phyloP scores from a whole-genome alignment of 805 yeast species.

The Hyphopichia homilentoma region DNA sequence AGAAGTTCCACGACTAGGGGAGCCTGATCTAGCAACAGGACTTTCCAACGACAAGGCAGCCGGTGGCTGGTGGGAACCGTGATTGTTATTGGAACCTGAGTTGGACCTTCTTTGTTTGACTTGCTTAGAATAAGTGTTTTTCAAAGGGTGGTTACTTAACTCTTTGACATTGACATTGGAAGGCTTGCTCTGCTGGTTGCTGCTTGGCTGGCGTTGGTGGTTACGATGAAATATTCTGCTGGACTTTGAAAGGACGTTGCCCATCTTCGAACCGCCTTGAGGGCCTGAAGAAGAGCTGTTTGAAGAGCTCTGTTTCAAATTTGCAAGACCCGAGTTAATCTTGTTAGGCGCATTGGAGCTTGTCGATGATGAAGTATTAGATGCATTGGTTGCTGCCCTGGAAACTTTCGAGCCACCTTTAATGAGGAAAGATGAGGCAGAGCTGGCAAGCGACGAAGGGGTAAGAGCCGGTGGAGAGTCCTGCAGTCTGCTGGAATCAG shows the following conservation, averaged over 20 bases:
- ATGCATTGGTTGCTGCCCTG: neutral
- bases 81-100: slow-evolving; percentile 7
- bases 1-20: slow-evolving; percentile 15
- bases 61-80: too few species aligned
- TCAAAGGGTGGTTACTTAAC: slow-evolving; percentile 10
- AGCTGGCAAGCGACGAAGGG: neutral
- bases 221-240: slow-evolving; percentile 23
- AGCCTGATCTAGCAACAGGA: slow-evolving; percentile 16
- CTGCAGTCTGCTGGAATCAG: too few species aligned
- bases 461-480: too few species aligned
- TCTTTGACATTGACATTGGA: slow-evolving; percentile 1
- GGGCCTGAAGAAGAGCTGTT: neutral
- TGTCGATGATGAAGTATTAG: neutral
- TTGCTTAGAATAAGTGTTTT: slow-evolving; percentile 29
- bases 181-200: slow-evolving; percentile 8
- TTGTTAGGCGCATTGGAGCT: too few species aligned
- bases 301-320: neutral
- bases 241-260: slow-evolving; percentile 23
- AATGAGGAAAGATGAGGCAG: neutral
- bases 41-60: slow-evolving; percentile 5
- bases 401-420: neutral
- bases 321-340: neutral
- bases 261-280: slow-evolving; percentile 10
- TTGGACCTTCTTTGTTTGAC: slow-evolving; percentile 30
- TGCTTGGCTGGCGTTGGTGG: slow-evolving; percentile 9